Evolutionary conservation across 805 yeast species (phyloP), one percentile per base, ranked within the genome.

Genomic region (Zygoascus tannicola): DNA sequence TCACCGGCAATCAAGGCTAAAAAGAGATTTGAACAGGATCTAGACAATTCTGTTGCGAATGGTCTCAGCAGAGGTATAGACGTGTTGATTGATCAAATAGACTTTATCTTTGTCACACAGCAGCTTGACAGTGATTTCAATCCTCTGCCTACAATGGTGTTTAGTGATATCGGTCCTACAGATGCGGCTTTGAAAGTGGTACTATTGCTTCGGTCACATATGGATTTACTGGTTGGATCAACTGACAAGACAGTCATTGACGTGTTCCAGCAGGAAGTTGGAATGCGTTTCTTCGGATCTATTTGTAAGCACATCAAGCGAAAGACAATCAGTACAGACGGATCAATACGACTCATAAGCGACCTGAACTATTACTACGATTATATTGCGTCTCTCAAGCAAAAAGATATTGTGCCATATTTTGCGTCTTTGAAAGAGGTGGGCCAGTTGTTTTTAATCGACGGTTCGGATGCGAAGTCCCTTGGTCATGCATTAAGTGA

Each of bases 1-100:
- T 80, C 85, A 47, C 81, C 80, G 4, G 74, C 90, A 5, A 75
- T 86, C 40, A 85, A 81, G 54, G 75, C 80, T 33, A 94, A 92
- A 57, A 84, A 86, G 56, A 74, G 74, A 46, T 75, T 92, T 48
- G 98, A 92, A 56, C 76, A 76, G 5, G 67, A 78, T 64, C 73
- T 92, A 8, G 98, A 92, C 61, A 85, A 78, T 43, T 81, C 74
- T 57, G 96, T 92, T 16, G 98, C 97, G 0, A 84, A 83, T 56
- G 98, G 98, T 0, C 69, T 92, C 23, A 88, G 86, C 55, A 74
- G 83, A n/a, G 95, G 97, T 35, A 86, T 92, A 28, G 94, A 85
- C 48, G 88, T 87, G 7, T 69, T 92, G 32, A 79, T 87, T 63
- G 81, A 76, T 52, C 95, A 90, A 57, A 76, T 88, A 16, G 85